Percentiles rank a stretch among this genome's conserved stretches.
Evolutionary conservation across 768 basidiomycete species (phyloP).

Genomic region (Suillus clintonianus): DNA sequence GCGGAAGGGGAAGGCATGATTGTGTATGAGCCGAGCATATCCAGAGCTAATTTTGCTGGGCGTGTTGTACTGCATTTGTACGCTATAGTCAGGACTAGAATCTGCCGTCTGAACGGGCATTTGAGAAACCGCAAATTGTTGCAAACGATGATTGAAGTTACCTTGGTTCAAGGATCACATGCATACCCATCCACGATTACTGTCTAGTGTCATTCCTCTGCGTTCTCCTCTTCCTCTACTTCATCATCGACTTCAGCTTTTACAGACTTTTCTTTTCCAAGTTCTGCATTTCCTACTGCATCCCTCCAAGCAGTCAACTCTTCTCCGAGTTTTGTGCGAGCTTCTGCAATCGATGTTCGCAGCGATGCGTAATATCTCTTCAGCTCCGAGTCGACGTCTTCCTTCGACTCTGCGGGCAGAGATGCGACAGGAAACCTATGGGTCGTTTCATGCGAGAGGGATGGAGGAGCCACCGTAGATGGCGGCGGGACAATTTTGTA

Average conservation of each 20-base stretch:
- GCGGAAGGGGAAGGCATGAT: slow-evolving; percentile 42
- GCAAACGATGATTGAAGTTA: neutral
- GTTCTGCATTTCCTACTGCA: slow-evolving; percentile 64
- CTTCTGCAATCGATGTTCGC: slow-evolving; percentile 48
- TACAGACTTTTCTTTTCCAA: slow-evolving; percentile 54
- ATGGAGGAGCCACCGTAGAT: slow-evolving; percentile 14
- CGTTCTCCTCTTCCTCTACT: slow-evolving; percentile 49
- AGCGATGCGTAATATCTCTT: slow-evolving; percentile 52
- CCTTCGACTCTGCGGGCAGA: slow-evolving; percentile 9
- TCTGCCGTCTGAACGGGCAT: neutral
- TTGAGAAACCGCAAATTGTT: neutral
- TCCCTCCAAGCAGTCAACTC: slow-evolving; percentile 79
- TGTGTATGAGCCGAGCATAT: neutral
- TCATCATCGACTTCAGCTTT: slow-evolving; percentile 46
- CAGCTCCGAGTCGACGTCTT: neutral
- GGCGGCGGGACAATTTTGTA: slow-evolving; percentile 26
- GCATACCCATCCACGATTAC: neutral
- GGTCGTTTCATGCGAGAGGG: slow-evolving; percentile 21
- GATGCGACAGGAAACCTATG: slow-evolving; percentile 26
- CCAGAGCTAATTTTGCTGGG: no score
- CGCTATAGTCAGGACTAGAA: neutral
- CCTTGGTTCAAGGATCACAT: neutral
- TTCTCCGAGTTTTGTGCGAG: slow-evolving; percentile 57
- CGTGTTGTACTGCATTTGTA: neutral
- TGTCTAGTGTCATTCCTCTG: slow-evolving; percentile 12